These are phyloP conservation scores for Gyromitra esculenta DNA, from an alignment of 2,329 filamentous ascomycete genomes.

Conservation along the genomic window DNA sequence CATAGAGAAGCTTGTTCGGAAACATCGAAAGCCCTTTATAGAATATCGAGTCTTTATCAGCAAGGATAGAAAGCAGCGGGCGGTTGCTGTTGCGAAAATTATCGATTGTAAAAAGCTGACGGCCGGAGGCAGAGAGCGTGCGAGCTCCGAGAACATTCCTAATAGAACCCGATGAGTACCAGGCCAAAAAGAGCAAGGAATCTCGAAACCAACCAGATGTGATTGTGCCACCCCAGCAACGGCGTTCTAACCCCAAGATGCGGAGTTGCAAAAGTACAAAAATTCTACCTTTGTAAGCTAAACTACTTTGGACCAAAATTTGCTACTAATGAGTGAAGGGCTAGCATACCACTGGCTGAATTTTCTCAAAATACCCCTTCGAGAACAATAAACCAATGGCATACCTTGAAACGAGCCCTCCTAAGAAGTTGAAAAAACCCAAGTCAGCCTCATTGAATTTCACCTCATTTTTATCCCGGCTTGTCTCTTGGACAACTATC, in stretches of 20 bases:
- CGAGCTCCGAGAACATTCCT: constrained; percentile 83
- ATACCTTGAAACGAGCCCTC: constrained; percentile 83
- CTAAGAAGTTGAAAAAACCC: constrained; percentile 43
- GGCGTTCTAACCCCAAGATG: constrained; percentile 81
- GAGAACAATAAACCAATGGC: constrained; percentile 84
- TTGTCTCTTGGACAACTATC: neutral
- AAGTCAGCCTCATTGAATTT: constrained; percentile 41
- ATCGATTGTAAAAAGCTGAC: constrained; percentile 88
- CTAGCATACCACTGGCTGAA: constrained; percentile 75
- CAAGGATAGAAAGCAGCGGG: constrained; percentile 80
- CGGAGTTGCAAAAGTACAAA: constrained; percentile 89
- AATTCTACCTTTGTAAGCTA: constrained; percentile 69
- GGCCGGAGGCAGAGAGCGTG: constrained; percentile 82
- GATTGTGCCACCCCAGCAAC: constrained; percentile 71
- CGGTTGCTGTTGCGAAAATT: constrained; percentile 82
- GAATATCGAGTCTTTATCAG: constrained; percentile 86
- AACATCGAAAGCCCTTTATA: constrained; percentile 80
- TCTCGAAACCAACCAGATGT: constrained; percentile 64
- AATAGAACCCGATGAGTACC: constrained; percentile 58
- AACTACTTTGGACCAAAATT: neutral
- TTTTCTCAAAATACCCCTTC: constrained; percentile 78
- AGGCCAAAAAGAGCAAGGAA: constrained; percentile 57
- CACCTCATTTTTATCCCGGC: constrained; percentile 19
- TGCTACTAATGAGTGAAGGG: neutral
- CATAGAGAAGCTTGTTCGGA: constrained; percentile 78